phyloP scores from a whole-genome alignment of 306 rosid genomes.

The Trifolium pratense region DNA sequence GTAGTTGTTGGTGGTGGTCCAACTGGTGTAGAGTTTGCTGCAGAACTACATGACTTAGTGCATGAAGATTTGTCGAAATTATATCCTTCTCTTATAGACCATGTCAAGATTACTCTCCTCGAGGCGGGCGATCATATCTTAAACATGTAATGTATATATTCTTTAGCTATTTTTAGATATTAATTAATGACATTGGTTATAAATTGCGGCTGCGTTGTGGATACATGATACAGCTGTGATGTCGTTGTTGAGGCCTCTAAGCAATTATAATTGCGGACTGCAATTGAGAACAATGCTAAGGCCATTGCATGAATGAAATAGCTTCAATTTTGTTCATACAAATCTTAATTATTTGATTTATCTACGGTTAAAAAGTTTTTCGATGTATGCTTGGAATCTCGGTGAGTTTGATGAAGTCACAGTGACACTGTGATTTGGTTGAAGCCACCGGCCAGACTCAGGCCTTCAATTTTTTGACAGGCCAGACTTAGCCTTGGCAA shows the following conservation, averaged over 20 bases:
- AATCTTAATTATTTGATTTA: no score
- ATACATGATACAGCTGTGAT: no score
- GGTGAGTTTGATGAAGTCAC: no score
- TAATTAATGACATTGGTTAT: neutral
- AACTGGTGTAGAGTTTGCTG: slow-evolving; percentile 97
- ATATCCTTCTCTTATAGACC: slow-evolving; percentile 66
- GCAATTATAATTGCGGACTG: no score
- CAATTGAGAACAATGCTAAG: neutral
- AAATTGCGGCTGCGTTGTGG: neutral
- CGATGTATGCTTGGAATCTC: no score
- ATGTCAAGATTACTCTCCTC: slow-evolving; percentile 73
- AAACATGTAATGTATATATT: slow-evolving; percentile 60
- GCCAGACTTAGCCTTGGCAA: no score
- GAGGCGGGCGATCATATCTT: slow-evolving; percentile 94
- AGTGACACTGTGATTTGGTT: no score
- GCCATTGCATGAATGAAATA: neutral
- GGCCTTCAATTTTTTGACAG: no score
- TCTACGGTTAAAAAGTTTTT: no score
- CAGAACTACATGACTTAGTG: slow-evolving; percentile 85
- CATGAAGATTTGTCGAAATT: slow-evolving; percentile 68
- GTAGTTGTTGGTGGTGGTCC: slow-evolving; percentile 99
- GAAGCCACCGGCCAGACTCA: no score
- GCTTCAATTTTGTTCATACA: no score
- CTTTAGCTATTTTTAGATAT: neutral
- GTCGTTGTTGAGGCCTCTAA: no score